A percentile compares a stretch with the other conserved stretches of the same genome.
These are phyloP conservation scores for Elsinoe australis DNA, from an alignment of 2,329 filamentous ascomycete species.

Conservation along the genomic window DNA sequence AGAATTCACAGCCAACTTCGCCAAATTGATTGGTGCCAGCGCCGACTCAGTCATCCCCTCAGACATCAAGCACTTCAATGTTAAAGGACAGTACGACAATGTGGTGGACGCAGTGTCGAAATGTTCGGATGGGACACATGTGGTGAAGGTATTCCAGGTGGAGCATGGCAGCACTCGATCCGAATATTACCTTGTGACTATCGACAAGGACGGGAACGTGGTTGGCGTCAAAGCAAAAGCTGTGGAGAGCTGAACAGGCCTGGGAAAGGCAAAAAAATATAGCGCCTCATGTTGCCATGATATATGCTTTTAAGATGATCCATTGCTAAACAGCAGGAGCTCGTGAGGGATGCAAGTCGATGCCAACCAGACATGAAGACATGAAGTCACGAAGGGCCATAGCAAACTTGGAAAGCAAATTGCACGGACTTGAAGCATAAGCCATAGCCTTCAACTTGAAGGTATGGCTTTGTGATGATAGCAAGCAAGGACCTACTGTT, in stretches of 20 bases:
- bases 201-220: conserved; percentile 52
- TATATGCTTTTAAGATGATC: no score
- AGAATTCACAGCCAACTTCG: conserved; percentile 47
- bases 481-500: no score
- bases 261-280: background rate
- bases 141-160: conserved; percentile 69
- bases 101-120: conserved; percentile 62
- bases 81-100: conserved; percentile 58
- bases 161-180: conserved; percentile 53
- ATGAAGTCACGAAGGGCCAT: no score
- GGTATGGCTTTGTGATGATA: no score
- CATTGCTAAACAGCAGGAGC: no score
- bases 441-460: no score
- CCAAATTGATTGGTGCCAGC: conserved; percentile 54
- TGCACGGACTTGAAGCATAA: no score
- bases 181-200: conserved; percentile 73
- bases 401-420: no score
- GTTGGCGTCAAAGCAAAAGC: conserved; percentile 73
- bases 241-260: conserved; percentile 48
- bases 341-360: no score
- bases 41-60: conserved; percentile 56
- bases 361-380: no score
- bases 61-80: conserved; percentile 65
- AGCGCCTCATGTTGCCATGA: background rate
- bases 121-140: conserved; percentile 49